Evolutionary conservation across 371 early-diverging fungal species (phyloP).

Genomic region (Zychaea mexicana): DNA sequence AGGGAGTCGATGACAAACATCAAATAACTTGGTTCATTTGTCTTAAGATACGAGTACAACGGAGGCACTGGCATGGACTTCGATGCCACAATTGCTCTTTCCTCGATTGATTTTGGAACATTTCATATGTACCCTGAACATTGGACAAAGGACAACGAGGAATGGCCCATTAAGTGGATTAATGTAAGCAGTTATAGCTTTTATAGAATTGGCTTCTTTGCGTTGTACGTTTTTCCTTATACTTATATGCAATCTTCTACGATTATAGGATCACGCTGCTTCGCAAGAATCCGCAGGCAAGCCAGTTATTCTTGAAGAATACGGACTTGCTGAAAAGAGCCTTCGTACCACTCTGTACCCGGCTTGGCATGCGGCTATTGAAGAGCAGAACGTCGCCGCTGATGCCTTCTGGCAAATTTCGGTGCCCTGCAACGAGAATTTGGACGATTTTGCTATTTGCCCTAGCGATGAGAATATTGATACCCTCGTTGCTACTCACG

Average conservation of each 20-base stretch:
- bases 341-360: not conserved
- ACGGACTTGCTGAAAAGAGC: not conserved
- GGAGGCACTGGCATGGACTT: conserved; percentile 9
- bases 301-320: conserved; percentile 13
- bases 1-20: too few species aligned
- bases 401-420: conserved; percentile 13
- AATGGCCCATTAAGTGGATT: conserved; percentile 5
- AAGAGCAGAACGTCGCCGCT: conserved; percentile 3
- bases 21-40: not conserved
- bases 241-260: too few species aligned
- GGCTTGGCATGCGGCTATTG: conserved; percentile 1
- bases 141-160: not conserved
- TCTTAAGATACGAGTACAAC: conserved; percentile 7
- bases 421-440: conserved; percentile 1
- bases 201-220: too few species aligned
- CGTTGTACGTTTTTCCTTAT: too few species aligned
- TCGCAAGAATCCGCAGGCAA: not conserved
- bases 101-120: conserved; percentile 12
- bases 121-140: conserved; percentile 10
- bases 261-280: conserved; percentile 1
- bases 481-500: not conserved
- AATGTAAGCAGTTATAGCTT: not conserved
- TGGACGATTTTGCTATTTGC: conserved; percentile 9
- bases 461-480: not conserved
- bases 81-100: conserved; percentile 2